phyloP scores from a whole-genome alignment of 768 basidiomycete genomes.

The Multifurca ochricompacta region DNA sequence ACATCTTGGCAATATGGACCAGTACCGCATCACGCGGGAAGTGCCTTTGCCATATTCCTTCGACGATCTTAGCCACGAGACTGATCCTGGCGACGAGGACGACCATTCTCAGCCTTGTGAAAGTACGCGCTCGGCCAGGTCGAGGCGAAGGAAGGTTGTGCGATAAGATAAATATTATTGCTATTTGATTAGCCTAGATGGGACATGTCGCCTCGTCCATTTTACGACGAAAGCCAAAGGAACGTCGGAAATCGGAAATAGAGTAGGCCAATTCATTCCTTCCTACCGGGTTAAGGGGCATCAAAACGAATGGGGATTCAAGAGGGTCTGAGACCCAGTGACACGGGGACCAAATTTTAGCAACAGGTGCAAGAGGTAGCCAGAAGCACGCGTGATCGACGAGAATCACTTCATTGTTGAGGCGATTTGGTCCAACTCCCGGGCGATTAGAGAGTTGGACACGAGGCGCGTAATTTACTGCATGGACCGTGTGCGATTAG shows the following conservation, averaged over 20 bases:
- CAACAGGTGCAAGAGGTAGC: neutral
- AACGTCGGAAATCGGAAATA: no score
- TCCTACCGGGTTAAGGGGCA: neutral
- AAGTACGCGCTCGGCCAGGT: neutral
- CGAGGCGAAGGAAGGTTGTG: neutral
- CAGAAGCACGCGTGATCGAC: neutral
- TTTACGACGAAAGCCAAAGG: no score
- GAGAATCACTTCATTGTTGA: constrained; percentile 54
- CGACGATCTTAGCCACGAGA: constrained; percentile 37
- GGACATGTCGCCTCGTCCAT: no score
- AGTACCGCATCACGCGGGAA: constrained; percentile 82
- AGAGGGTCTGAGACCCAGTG: neutral
- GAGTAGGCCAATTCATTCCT: no score
- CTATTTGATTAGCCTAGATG: neutral
- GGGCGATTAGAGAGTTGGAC: constrained; percentile 69
- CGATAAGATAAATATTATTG: neutral
- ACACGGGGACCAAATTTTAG: neutral
- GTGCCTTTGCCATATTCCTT: constrained; percentile 74
- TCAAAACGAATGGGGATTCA: neutral
- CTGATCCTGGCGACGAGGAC: constrained; percentile 36
- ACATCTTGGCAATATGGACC: constrained; percentile 88
- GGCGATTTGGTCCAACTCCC: constrained; percentile 66
- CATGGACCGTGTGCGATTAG: constrained; percentile 3
- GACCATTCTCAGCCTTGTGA: constrained; percentile 2
- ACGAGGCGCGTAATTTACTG: constrained; percentile 64